A percentile compares a stretch with the other conserved stretches of the same genome.
These are phyloP conservation scores for Heracleum sosnowskyi DNA, from an alignment of 129 eudicot genomes.

Conservation along the genomic window DNA sequence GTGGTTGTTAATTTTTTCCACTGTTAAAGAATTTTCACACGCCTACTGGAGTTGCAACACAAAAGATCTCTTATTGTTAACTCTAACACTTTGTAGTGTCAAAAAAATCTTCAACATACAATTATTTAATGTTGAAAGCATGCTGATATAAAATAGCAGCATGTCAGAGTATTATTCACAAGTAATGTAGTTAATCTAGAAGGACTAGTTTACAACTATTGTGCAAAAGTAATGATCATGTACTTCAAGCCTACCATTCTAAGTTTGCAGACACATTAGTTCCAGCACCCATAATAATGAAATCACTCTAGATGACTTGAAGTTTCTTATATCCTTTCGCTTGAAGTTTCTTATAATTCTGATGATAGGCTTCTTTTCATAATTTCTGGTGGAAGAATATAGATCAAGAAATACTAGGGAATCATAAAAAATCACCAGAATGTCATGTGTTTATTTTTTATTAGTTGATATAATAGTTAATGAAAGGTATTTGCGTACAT, in stretches of 20 bases:
- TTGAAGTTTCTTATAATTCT: too few species aligned
- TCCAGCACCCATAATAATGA: background rate
- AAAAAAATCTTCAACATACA: background rate
- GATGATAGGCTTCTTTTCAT: too few species aligned
- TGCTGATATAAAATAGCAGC: background rate
- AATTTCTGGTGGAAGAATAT: too few species aligned
- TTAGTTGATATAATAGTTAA: too few species aligned
- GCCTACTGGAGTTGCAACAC: background rate
- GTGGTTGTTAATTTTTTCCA: too few species aligned
- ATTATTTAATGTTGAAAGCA: background rate
- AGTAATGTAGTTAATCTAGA: constrained; percentile 5
- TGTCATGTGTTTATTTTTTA: too few species aligned
- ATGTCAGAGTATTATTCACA: background rate
- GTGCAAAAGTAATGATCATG: background rate
- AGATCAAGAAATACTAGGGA: too few species aligned
- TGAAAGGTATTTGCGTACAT: too few species aligned
- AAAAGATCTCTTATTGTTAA: background rate
- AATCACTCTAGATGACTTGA: background rate
- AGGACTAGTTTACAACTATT: background rate
- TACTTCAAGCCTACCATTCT: background rate
- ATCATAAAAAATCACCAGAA: too few species aligned
- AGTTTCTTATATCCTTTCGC: too few species aligned
- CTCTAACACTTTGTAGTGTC: background rate
- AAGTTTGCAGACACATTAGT: background rate
- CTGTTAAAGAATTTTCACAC: too few species aligned